Base-by-base conservation (phyloP, 1,284 basidiomycete genomes). In the Porogramme epimiltina region DNA sequence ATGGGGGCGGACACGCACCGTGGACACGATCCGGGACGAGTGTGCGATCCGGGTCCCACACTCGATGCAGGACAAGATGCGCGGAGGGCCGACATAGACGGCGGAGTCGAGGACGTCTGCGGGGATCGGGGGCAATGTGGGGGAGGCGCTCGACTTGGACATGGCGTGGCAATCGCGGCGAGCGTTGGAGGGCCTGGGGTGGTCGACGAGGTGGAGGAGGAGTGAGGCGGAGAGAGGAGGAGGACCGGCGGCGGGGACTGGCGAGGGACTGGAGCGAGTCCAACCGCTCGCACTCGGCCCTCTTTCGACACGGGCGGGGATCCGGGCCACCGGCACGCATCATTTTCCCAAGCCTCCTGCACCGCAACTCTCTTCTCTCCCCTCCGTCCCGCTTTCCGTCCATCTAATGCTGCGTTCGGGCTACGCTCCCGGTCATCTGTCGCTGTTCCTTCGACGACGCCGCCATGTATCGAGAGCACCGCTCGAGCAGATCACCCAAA, bases 21-120 rank as follows among this genome's bases (percentile, higher is more conserved):
- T 54, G 31, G 57, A 59, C 11, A 59, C 54, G 20, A 59, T n/a
- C 13, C 51, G 45, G 31, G 47, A 47, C 10, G 57, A 47, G 42
- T 59, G 57, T 16, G 57, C 52, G 33, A 59, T 49, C 20, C 49
- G 54, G 34, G 52, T 44, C 40, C 11, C 22, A 43, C 57, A 59
- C 42, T 59, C 46, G 36, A 22, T n/a, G 42, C 57, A 59, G 31
- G 46, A 36, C 49, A 54, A 49, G 18, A 47, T 42, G 47, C 54
- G 46, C 24, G 54, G 57, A 10, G 57, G 54, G 31, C 57, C 54
- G 18, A 42, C 31, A 18, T 50, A 47, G 25, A 38, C 36, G 16
- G 26, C 23, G n/a, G 46, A 31, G 37, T 47, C 45, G 18, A 48
- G 6, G 13, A 44, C 9, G 37, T 52, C 42, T 24, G 45, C 19